Evolutionary conservation across 306 rosid species (phyloP), one percentile per base, ranked within the genome.

Genomic region (Fagus sylvatica): DNA sequence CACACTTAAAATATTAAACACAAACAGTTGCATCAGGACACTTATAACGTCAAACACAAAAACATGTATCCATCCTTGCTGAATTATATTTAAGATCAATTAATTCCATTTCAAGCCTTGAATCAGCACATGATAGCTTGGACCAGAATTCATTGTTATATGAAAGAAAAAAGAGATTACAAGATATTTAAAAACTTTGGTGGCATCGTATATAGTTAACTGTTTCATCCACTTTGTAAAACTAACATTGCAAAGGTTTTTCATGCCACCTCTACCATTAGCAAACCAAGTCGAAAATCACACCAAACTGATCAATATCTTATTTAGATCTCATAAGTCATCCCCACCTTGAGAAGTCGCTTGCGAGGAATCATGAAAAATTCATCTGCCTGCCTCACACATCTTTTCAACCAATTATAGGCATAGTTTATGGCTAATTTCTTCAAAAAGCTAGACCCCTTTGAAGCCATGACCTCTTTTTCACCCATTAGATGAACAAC

Each of bases 341-440:
- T 89, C 3, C 97, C 97, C 51, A 94, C 96, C 77, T 94, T 94
- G 11, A 94, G 81, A 90, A 85, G 54, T 11, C 89, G 91, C 46
- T 82, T 76, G 42, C 79, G 90, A 59, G 98, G 98, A 83, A 93
- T 85, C 81, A 88, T 86, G 79, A 91, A 86, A 3, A 84, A 74
- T 53, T 84, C 78, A n/a, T 88, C 91, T 62, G 82, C 83, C 33
- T 88, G 97, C 42, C 91, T 84, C 75, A 89, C 68, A 40, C 90
- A 89, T 53, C 65, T 91, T 54, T 80, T 85, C 87, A 93, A 30
- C 69, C 89, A 84, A 61, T 79, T 84, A 66, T 89, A 93, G 3
- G 79, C 90, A 77, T 91, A 88, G 67, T 93, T 84, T 12, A 93
- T 89, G 74, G 83, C 61, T 43, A 88, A 74, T 66, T 79, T 88